Evolutionary conservation across 768 basidiomycete genomes (phyloP).

Genomic region (Psilocybe sp.): DNA sequence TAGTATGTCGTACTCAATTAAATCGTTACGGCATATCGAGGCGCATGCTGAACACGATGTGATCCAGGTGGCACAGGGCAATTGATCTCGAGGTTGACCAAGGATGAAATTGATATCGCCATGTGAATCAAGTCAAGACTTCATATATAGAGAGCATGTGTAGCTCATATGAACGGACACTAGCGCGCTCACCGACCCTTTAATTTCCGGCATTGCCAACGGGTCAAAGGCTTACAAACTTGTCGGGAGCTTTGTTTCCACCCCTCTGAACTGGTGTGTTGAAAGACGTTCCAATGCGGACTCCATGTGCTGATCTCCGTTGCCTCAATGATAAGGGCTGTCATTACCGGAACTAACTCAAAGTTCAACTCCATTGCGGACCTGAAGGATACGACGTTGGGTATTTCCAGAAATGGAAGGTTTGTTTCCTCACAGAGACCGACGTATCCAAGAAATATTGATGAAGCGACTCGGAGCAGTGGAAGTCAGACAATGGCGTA

Average conservation of each 20-base stretch:
- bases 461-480: constrained; percentile 39
- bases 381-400: constrained; percentile 77
- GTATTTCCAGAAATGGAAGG: constrained; percentile 90
- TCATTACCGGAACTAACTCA: constrained; percentile 82
- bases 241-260: constrained; percentile 87
- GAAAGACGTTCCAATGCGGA: not conserved
- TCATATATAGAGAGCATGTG: no score
- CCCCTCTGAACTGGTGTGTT: constrained; percentile 80
- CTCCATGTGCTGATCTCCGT: not conserved
- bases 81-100: constrained; percentile 69
- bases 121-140: constrained; percentile 46
- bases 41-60: not conserved
- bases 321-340: constrained; percentile 58
- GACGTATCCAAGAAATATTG: not conserved
- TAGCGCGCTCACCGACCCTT: constrained; percentile 16
- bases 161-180: no score
- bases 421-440: constrained; percentile 18
- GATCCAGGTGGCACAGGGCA: constrained; percentile 80
- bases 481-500: constrained; percentile 95
- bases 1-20: constrained; percentile 38
- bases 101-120: constrained; percentile 78
- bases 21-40: not conserved
- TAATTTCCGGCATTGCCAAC: constrained; percentile 49
- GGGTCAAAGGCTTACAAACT: constrained; percentile 87
- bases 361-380: constrained; percentile 69